These are phyloP conservation scores for Pilasporangium apinafurcum DNA, from an alignment of 352 stramenopile genomes.

Conservation along the genomic window DNA sequence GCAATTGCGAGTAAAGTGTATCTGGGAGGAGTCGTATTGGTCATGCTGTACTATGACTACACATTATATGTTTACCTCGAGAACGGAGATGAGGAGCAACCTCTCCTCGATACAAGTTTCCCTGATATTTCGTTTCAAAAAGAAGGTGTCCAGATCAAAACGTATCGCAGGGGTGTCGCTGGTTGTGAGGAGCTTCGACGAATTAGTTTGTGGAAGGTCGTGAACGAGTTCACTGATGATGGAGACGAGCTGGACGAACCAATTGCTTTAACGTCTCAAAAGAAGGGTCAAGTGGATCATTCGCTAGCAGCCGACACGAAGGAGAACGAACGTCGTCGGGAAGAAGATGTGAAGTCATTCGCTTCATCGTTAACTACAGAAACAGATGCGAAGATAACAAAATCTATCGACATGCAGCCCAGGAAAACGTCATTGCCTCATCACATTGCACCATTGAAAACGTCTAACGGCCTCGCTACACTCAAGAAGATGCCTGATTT, in stretches of 20 bases:
- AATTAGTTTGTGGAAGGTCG: constrained; percentile 77
- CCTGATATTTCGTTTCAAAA: constrained; percentile 90
- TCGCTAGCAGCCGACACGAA: constrained; percentile 40
- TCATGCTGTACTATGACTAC: constrained; percentile 90
- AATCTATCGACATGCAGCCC: constrained; percentile 21
- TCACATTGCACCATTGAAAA: constrained; percentile 73
- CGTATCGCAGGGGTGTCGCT: constrained; percentile 61
- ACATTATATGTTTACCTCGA: constrained; percentile 91
- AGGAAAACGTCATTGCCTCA: constrained; percentile 72
- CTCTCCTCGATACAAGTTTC: constrained; percentile 91
- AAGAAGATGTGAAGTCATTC: constrained; percentile 48
- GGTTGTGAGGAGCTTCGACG: constrained; percentile 63
- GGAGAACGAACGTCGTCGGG: constrained; percentile 40
- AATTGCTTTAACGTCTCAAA: constrained; percentile 12
- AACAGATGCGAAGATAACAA: constrained; percentile 34
- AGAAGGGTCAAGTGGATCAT: constrained; percentile 1
- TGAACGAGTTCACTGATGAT: constrained; percentile 53
- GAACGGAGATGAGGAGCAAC: constrained; percentile 85
- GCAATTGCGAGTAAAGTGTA: constrained; percentile 94
- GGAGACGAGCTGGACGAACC: constrained; percentile 25
- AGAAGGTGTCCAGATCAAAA: constrained; percentile 79
- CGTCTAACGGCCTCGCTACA: constrained; percentile 25
- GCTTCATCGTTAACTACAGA: constrained; percentile 16
- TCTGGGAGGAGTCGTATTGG: constrained; percentile 86
- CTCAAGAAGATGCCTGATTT: constrained; percentile 67